Evolutionary conservation across 805 yeast species (phyloP), one percentile per base, ranked within the genome.

Genomic region (Kazachstania africana): DNA sequence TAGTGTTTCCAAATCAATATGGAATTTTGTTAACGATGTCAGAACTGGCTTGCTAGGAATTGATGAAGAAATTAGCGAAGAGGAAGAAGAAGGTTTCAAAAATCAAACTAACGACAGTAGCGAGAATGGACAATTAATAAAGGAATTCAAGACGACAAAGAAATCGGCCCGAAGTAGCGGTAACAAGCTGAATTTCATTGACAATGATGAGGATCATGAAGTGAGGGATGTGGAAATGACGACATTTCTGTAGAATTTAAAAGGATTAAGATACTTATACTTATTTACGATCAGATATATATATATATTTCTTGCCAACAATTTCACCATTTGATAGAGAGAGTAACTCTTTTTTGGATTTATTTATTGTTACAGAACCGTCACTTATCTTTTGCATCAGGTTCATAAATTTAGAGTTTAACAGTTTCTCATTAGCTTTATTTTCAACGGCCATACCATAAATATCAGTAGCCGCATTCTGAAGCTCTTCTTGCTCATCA

Each of bases 21-120:
- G 75, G 75, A 60, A 62, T 2, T 66, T 69, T 45, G 69, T 69
- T 6, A 65, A 59, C 41, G 74, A 68, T 33, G 65, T 69, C 16
- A 68, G 64, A 38, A 47, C 53, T 8, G 65, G 65, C 0, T 35
- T 62, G n/a, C 29, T 60, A 21, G 65, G 65, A 9, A 44, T 45
- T 8, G 55, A 50, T 12, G 62, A 58, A 14, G 59, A 49, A 13
- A 34, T 35, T 6, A 45, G 39, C 13, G 27, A 33, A 15, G 34
- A 32, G 9, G 19, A 24, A 13, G 27, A 23, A 6, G 12, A 4
- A 12, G 20, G 18, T 6, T 17, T 12, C 23, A 8, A 8, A 15
- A 12, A 6, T 12, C 12, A 20, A 10, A 10, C 16, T 12, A 20
- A 31, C 18, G 9, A 14, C 26, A 20, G 12, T 16, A 24, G 19